Evolutionary conservation across 192 early-diverging fungal species (phyloP), one percentile per base, ranked within the genome.

Genomic region (Neocallimastix lanati): DNA sequence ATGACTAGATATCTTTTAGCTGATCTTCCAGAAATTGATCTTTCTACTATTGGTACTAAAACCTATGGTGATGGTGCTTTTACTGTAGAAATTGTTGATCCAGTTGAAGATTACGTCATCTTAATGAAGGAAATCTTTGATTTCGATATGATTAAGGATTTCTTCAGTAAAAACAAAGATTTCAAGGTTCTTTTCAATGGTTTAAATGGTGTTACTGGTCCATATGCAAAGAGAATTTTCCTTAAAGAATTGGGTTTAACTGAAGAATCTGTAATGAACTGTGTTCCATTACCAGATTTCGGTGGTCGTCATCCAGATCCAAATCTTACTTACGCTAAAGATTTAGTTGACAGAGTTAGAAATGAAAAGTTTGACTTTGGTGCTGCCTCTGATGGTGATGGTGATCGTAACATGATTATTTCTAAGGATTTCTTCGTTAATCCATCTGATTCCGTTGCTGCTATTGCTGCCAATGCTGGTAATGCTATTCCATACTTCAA

Each of bases 371-470:
- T 96, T 77, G 87, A 88, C 80, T 94, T 99, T 83, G 97, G 96
- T 77, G 97, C 96, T 25, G 97, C 97, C 11, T 97, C 94, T 0
- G 97, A 99, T 85, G 97, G 97, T 81, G 97, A 99, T 86, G 97
- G 97, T 81, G 97, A 95, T 80, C 93, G 94, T 81, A 98, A 99
- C 88, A 98, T 99, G 97, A 94, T 99, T 77, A 93, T 98, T 83
- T 93, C 94, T 82, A 93, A 96, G 83, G 91, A 93, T 79, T 38
- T 90, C 80, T 99, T 99, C 85, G 96, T 99, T 40, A 98, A 93
- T 28, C 97, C 97, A 2, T 95, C 93, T 25, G 97, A 99, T 83
- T 96, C 95, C 35, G 96, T 99, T 0, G 97, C 97, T 11, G 82
- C 85, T 87, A 99, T 99, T 85, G 96, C 97, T 28, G 92, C 93